Evolutionary conservation across 2,329 filamentous ascomycete species (phyloP).

Genomic region (Graphilbum sp.): DNA sequence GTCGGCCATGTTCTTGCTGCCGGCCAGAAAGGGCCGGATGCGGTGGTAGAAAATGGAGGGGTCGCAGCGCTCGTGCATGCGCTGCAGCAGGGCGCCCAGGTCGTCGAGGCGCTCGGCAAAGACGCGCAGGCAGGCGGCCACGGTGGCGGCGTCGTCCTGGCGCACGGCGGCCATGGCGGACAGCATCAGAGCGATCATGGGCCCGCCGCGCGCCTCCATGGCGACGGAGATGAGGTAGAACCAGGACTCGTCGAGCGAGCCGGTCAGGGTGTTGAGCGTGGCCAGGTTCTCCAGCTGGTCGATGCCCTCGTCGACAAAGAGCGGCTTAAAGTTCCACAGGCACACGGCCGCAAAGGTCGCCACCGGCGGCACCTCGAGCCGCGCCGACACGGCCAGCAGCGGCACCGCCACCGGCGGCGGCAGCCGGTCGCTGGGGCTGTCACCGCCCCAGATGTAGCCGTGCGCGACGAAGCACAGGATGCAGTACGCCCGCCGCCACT

Average conservation of each 20-base stretch:
- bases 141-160: slow-evolving; percentile 48
- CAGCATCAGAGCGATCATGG: slow-evolving; percentile 78
- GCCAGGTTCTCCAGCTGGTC: slow-evolving; percentile 78
- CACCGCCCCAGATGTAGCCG: slow-evolving; percentile 91
- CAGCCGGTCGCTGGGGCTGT: slow-evolving; percentile 56
- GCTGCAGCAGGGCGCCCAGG: slow-evolving; percentile 58
- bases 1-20: slow-evolving; percentile 93
- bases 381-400: slow-evolving; percentile 57
- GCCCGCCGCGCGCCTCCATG: slow-evolving; percentile 81
- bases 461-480: slow-evolving; percentile 84
- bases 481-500: slow-evolving; percentile 90
- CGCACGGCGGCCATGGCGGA: slow-evolving; percentile 70
- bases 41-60: slow-evolving; percentile 90
- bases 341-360: slow-evolving; percentile 86
- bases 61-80: slow-evolving; percentile 93
- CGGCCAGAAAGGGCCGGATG: slow-evolving; percentile 88
- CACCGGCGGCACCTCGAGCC: slow-evolving; percentile 76
- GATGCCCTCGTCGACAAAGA: slow-evolving; percentile 69
- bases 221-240: slow-evolving; percentile 94
- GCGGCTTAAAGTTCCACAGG: slow-evolving; percentile 92
- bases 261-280: slow-evolving; percentile 80
- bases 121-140: slow-evolving; percentile 58
- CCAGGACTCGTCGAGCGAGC: slow-evolving; percentile 93
- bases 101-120: slow-evolving; percentile 85
- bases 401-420: slow-evolving; percentile 74